Base-by-base conservation (phyloP, 2,329 filamentous ascomycete species). In the Sporothrix sp. region DNA sequence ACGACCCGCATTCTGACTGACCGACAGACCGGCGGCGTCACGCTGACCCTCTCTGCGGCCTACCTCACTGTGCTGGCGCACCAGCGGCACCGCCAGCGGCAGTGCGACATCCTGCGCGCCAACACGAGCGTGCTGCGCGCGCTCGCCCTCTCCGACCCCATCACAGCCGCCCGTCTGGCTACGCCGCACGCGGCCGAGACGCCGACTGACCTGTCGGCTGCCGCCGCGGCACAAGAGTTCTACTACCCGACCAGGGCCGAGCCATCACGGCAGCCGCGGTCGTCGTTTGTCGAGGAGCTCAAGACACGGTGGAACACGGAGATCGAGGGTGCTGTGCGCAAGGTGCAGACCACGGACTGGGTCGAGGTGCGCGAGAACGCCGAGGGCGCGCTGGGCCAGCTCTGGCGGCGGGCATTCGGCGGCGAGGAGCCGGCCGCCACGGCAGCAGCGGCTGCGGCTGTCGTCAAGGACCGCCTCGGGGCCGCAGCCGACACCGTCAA, bases 281-380 rank as follows among this genome's bases (percentile, higher is more conserved):
- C 74, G 25, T 72, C 73, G 43, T 68, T 85, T 45, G 63, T 81
- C 49, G 84, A 89, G 62, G 71, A 78, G 32, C 73, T 82, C 59
- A 91, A 91, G 70, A 82, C 86, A 60, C 72, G 78, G 54, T 91
- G 86, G 86, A 91, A 93, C 65, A 66, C 75, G 46, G 85, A 91
- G 66, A 66, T 91, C 32, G 76, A 84, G 63, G 72, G 73, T 54
- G 74, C 82, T 47, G 82, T 85, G 50, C 73, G 72, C 52, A 83
- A 79, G 74, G 76, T 79, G 51, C 79, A 88, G 66, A 73, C 68
- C 30, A 80, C 76, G 54, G 78, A 85, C 63, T 87, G 82, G 83
- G 67, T 71, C 44, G 73, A 73, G 48, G 73, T 82, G 49, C 74
- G 81, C 49, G 77, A 83, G 56, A 71, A 68, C 2, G 66, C 80